Percentiles rank a stretch among this genome's conserved stretches.
Evolutionary conservation across 495 filamentous ascomycete species (phyloP).

Genomic region (Usnea hakonensis): DNA sequence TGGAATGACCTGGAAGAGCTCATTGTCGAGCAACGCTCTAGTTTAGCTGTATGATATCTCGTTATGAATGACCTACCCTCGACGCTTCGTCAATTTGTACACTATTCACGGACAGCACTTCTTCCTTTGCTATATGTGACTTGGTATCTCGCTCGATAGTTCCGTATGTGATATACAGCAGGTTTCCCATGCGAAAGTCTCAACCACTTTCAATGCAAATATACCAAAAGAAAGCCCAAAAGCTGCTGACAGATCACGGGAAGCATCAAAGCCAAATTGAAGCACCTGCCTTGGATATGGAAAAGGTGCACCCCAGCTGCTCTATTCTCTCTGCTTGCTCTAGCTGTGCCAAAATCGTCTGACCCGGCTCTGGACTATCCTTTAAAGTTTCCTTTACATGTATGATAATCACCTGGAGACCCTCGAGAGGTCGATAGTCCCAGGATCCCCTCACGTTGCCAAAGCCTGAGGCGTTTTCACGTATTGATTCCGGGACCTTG

Average conservation of each 20-base stretch:
- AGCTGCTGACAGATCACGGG: background rate
- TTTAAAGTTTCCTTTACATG: slow-evolving; percentile 71
- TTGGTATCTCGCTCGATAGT: no score
- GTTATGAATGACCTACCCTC: background rate
- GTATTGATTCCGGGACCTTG: slow-evolving; percentile 12
- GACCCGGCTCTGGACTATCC: slow-evolving; percentile 54
- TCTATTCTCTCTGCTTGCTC: slow-evolving; percentile 49
- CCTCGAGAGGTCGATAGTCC: slow-evolving; percentile 37
- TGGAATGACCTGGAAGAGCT: background rate
- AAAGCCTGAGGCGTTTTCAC: background rate
- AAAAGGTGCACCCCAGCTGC: slow-evolving; percentile 70
- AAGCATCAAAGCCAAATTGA: slow-evolving; percentile 31
- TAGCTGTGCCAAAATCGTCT: slow-evolving; percentile 63
- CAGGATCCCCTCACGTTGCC: background rate
- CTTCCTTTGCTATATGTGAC: no score
- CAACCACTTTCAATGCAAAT: background rate
- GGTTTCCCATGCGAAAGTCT: background rate
- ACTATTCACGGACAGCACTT: no score
- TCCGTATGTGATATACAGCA: background rate
- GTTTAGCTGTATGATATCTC: background rate
- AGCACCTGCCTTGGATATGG: slow-evolving; percentile 53
- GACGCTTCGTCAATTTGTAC: background rate
- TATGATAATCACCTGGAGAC: slow-evolving; percentile 63
- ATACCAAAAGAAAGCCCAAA: background rate
- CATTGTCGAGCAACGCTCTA: background rate